Evolutionary conservation across 2,329 filamentous ascomycete genomes (phyloP), one percentile per base, ranked within the genome.

Genomic region (Nemania diffusa): DNA sequence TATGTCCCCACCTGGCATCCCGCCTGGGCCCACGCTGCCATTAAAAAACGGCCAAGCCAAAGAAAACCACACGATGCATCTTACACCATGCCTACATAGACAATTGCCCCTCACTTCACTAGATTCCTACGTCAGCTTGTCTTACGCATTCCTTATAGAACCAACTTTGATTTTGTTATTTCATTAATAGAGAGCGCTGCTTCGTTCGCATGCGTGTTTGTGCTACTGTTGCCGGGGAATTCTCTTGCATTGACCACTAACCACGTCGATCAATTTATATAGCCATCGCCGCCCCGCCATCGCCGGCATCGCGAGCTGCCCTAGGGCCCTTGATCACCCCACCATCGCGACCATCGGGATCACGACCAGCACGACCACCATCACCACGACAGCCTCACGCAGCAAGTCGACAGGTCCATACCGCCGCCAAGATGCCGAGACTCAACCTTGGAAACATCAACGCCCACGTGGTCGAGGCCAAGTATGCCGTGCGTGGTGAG

Each of bases 401-500:
- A 24, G 27, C 24, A 32, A 56, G 4, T 20, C 61, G 61, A 40
- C 62, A 65, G 56, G 63, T 73, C 51, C 73, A 75, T 62, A 68
- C 68, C 51, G 68, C 65, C 40, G 34, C 32, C 50, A 71, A 58
- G 27, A 78, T 78, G 77, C 71, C 73, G 64, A 83, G 84, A 66
- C 85, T 99, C 74, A 92, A 86, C 75, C 84, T 92, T 76, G 86
- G 93, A 81, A 97, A 96, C 84, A 97, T 99, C 85, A 99, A 98
- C 84, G 92, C 89, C 57, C 88, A 96, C 79, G 88, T 98, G 72
- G 90, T 90, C 78, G 88, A 90, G 69, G 96, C 96, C 77, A 90
- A 97, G 83, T 99, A 99, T 84, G 96, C 96, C 73, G 96, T 99
- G 64, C 93, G 96, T 75, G 96, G 96, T 77, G 96, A 98, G 82